These are phyloP conservation scores for Cryptomeria japonica DNA, from an alignment of 75 land plant genomes.

Conservation along the genomic window DNA sequence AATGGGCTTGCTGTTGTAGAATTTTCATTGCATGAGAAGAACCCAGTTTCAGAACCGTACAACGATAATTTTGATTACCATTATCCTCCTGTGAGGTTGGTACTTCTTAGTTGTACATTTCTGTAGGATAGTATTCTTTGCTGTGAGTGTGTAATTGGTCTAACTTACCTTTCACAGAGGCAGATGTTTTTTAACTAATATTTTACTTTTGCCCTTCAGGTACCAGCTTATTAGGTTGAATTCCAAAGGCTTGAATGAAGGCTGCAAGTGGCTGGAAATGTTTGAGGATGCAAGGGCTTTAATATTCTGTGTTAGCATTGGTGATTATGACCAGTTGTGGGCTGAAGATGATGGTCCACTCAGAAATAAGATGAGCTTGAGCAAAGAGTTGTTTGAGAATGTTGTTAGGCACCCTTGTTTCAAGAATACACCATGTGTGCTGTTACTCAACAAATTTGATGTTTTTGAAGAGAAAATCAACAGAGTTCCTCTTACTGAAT, in stretches of 20 bases:
- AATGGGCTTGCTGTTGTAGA: constrained; percentile 93
- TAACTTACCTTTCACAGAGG: background rate
- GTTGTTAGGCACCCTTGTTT: constrained; percentile 53
- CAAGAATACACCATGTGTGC: constrained; percentile 55
- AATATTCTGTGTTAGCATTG: constrained; percentile 57
- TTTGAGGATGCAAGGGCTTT: constrained; percentile 67
- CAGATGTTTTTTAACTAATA: background rate
- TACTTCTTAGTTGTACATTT: background rate
- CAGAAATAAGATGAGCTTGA: constrained; percentile 60
- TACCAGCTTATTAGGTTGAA: constrained; percentile 52
- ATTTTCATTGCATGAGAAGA: constrained; percentile 72
- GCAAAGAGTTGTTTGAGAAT: constrained; percentile 63
- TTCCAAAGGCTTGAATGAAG: constrained; percentile 49
- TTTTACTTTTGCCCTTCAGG: constrained; percentile 8
- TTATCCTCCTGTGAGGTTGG: constrained; percentile 16
- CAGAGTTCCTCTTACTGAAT: constrained; percentile 34
- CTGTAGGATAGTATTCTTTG: background rate
- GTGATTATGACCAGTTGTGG: constrained; percentile 61
- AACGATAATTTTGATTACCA: constrained; percentile 43
- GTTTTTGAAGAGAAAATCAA: constrained; percentile 61
- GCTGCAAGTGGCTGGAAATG: constrained; percentile 78
- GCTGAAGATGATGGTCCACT: constrained; percentile 18
- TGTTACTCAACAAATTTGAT: constrained; percentile 65
- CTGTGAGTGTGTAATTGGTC: background rate
- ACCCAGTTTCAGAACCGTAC: constrained; percentile 64